Base-by-base conservation (phyloP, 352 stramenopile genomes). In the Phytophthora chlamydospora region DNA sequence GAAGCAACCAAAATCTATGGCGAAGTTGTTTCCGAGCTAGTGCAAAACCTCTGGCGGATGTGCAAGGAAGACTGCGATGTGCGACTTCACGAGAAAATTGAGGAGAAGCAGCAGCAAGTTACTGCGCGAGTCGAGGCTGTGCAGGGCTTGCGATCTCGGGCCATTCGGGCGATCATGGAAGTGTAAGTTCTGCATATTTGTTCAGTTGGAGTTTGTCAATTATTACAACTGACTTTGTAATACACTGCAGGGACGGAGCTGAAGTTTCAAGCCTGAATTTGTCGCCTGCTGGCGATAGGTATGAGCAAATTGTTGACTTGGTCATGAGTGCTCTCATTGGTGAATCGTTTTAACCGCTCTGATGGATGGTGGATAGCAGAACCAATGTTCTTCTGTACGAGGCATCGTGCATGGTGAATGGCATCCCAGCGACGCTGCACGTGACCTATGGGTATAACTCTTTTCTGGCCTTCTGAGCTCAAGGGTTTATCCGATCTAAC, bases 341-440 rank as follows among this genome's bases (percentile, higher is more conserved):
- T 38, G 7, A 21, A 21, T 48, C n/a, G 9, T 45, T 11, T 21
- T 51, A 42, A 11, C 3, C 43, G 24, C 5, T 17, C 7, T 4
- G 13, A 40, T 52, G 29, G 11, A 39, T 36, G 16, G 46, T 66
- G 11, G 8, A 42, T 6, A 62, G 36, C 27, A 85, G 82, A 40
- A 74, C 73, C n/a, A 88, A 90, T 42, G 85, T 92, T 35, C 52
- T 95, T 35, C 70, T 95, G 6, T 93, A 93, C 53, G 86, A 95
- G 44, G 73, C 77, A n/a, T 82, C 83, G 21, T 89, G 81, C 52
- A 75, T 95, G 29, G 48, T 91, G 27, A 93, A 90, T 43, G 86
- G 71, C 12, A 75, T 87, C 43, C 86, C 86, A 41, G 73, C 79
- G 12, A 88, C 78, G 35, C 71, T 95, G 11, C 75, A 91, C 48